Percentiles rank a stretch among this genome's conserved stretches.
Conservation (phyloP, 441 rosid genomes). For the Flueggea neowawraea region DNA sequence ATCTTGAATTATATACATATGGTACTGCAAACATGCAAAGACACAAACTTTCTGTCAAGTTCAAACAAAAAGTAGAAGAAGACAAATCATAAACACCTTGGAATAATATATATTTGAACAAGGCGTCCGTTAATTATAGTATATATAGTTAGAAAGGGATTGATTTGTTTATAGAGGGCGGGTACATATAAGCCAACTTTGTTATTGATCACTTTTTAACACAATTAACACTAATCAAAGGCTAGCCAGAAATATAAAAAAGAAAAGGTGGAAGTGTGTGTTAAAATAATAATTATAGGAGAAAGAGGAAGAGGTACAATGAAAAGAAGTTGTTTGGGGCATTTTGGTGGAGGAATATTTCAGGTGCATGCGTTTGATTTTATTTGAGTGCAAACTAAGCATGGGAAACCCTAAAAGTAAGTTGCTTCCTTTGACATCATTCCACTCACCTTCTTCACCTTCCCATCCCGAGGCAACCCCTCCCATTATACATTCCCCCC, state of each 20-base stretch:
- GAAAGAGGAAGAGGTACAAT: conserved; percentile 25
- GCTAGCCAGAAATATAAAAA: conserved; percentile 23
- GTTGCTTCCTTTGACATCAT: conserved; percentile 58
- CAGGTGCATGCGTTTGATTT: conserved; percentile 61
- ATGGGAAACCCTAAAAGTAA: conserved; percentile 61
- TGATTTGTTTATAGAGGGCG: conserved; percentile 6
- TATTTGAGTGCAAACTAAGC: conserved; percentile 60
- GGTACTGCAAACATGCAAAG: too few species aligned
- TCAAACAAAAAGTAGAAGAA: too few species aligned
- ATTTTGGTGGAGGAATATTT: conserved; percentile 41
- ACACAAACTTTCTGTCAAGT: too few species aligned
- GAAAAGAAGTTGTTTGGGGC: conserved; percentile 26
- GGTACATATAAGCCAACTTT: conserved; percentile 41
- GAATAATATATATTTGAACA: too few species aligned
- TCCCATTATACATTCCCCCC: conserved; percentile 25
- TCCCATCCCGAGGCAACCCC: conserved; percentile 56
- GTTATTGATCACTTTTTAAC: conserved; percentile 13
- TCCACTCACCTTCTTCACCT: conserved; percentile 63
- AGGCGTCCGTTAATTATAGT: not conserved
- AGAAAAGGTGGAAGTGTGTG: conserved; percentile 12
- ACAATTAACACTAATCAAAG: conserved; percentile 20
- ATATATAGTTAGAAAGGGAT: not conserved
- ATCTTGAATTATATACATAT: too few species aligned
- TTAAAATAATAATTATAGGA: conserved; percentile 17
- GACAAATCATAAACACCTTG: too few species aligned